Evolutionary conservation across 257 asterid species (phyloP), one percentile per base, ranked within the genome.

Genomic region (Cordia subcordata): DNA sequence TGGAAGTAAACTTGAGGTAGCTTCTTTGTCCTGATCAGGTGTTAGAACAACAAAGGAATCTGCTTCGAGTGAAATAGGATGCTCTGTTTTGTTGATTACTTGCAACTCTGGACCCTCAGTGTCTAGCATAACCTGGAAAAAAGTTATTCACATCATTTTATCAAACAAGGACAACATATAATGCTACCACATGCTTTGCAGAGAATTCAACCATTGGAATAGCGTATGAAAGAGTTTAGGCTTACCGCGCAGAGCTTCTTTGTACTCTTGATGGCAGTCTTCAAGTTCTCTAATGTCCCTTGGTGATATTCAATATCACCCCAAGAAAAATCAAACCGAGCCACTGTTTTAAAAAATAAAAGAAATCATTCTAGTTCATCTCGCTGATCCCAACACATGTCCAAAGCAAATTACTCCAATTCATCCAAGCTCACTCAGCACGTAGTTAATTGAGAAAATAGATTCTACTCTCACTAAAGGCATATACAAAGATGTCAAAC

Each of bases 311-410:
- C 82, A 16, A 81, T 76, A 65, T 85, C 85, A 0, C 97, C 95
- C 86, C 87, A 86, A 8, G 97, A 86, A 75, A 89, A 89, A 75
- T 89, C 97, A 63, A 89, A 89, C 45, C 95, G 77, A 33, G 97
- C 97, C 74, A 89, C 95, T 89, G 49, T 53, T 17, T 22, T 12
- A 59, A 57, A 62, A 19, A 65, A 64, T 55, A 66, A 32, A 21
- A 61, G 8, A 32, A 35, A 33, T 62, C 54, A 46, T 12, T 45
- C 65, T 53, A 70, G 63, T 58, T 17, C 60, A 42, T 53, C 38
- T 14, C 32, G 63, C 58, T 17, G 57, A 42, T 53, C 38, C 11
- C 32, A 10, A 1, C n/a, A 46, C n/a, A 50, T 11, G 20, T 19
- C 27, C 40, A 27, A 27, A n/a, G 44, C 14, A 16, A 63, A 38